phyloP scores from a whole-genome alignment of 164 flowering plant genomes.

The Protea cynaroides region DNA sequence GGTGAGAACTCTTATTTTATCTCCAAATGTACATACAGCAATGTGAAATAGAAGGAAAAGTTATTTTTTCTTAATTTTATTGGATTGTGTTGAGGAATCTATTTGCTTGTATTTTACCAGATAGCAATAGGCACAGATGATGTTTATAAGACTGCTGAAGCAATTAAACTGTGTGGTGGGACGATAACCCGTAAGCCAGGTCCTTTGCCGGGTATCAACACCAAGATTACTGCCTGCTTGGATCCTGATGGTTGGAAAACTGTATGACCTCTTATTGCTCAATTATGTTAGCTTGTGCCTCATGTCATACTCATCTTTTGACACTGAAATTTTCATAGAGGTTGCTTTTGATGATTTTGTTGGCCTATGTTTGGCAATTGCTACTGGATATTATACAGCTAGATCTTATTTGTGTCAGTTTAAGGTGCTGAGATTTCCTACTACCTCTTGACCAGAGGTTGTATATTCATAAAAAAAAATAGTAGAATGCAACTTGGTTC shows the following conservation, averaged over 20 bases:
- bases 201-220: constrained; percentile 91
- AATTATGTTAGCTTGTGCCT: constrained; percentile 6
- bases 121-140: constrained; percentile 98
- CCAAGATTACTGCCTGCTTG: constrained; percentile 94
- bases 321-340: not conserved
- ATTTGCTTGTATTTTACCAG: constrained; percentile 28
- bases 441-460: not conserved
- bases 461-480: no score
- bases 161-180: constrained; percentile 73
- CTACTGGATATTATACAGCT: not conserved
- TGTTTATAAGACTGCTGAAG: constrained; percentile 96
- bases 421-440: not conserved
- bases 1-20: constrained; percentile 29
- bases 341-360: not conserved
- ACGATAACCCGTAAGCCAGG: constrained; percentile 91
- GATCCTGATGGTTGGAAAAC: constrained; percentile 99
- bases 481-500: no score
- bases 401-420: constrained; percentile 1
- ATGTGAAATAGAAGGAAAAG: not conserved
- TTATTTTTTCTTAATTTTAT: not conserved
- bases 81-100: constrained; percentile 5
- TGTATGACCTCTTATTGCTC: constrained; percentile 31
- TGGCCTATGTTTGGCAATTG: not conserved
- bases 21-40: not conserved
- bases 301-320: not conserved